Evolutionary conservation across 805 yeast genomes (phyloP).

Genomic region (Candida ascalaphidarum): DNA sequence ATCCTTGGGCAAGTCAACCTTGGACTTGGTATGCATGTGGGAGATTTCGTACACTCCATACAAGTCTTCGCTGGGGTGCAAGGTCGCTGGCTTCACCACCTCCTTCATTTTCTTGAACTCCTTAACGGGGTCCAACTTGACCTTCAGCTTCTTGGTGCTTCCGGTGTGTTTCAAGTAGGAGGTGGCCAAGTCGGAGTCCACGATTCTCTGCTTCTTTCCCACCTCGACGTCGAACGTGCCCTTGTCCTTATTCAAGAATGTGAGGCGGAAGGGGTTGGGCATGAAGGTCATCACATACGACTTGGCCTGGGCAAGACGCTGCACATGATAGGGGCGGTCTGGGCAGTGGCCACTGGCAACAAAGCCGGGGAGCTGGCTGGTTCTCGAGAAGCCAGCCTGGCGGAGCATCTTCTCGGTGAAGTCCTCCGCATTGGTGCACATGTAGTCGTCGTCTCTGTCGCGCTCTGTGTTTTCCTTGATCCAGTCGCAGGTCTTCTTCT

Average conservation of each 20-base stretch:
- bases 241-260: conserved; percentile 4
- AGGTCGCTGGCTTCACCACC: conserved; percentile 4
- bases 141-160: conserved; percentile 1
- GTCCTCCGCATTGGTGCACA: conserved; percentile 2
- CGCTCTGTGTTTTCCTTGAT: conserved; percentile 1
- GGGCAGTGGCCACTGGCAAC: conserved; percentile 5
- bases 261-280: conserved; percentile 6
- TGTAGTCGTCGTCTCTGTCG: conserved; percentile 2
- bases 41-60: conserved; percentile 8
- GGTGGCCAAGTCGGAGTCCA: conserved; percentile 7
- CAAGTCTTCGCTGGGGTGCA: conserved; percentile 8
- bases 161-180: conserved; percentile 5
- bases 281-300: conserved; percentile 5
- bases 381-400: conserved; percentile 2
- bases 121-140: conserved; percentile 3
- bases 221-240: conserved; percentile 13
- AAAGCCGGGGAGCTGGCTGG: conserved; percentile 4
- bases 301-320: conserved; percentile 7
- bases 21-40: conserved; percentile 4
- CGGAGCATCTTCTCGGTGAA: conserved; percentile 4
- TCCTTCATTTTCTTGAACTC: conserved; percentile 4
- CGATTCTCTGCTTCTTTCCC: conserved; percentile 2
- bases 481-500: conserved; percentile 2
- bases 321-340: conserved; percentile 3
- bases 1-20: conserved; percentile 7